Conservation (phyloP, 768 basidiomycete genomes). For the Stropharia rugosoannulata region DNA sequence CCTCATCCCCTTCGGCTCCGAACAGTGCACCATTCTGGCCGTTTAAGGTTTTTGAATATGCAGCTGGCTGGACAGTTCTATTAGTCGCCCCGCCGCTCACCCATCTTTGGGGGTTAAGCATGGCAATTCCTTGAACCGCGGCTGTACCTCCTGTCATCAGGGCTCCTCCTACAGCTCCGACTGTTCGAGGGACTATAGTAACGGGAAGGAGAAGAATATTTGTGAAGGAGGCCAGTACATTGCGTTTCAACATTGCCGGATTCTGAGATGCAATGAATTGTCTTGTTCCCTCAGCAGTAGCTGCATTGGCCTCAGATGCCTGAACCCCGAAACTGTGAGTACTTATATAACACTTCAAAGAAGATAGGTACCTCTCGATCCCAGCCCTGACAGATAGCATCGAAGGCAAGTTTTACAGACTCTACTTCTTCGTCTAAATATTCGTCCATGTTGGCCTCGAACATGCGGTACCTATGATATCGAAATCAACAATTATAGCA, state of each 20-base stretch:
- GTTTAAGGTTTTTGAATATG: conserved; percentile 37
- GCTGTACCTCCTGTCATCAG: conserved; percentile 70
- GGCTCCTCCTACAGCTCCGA: conserved; percentile 67
- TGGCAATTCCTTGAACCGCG: conserved; percentile 81
- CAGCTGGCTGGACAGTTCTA: conserved; percentile 14
- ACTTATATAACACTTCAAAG: neutral
- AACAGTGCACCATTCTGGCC: conserved; percentile 47
- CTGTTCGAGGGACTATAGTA: conserved; percentile 89
- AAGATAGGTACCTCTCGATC: conserved; percentile 59
- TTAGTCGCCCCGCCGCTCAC: conserved; percentile 38
- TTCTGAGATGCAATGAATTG: conserved; percentile 85
- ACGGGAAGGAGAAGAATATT: conserved; percentile 89
- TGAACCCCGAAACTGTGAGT: conserved; percentile 1
- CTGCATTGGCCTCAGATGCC: conserved; percentile 10
- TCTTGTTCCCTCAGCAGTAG: conserved; percentile 22
- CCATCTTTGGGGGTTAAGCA: conserved; percentile 91
- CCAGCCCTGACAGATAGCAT: conserved; percentile 78
- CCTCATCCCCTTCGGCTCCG: conserved; percentile 41
- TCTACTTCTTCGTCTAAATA: conserved; percentile 95
- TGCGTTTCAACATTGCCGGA: conserved; percentile 89
- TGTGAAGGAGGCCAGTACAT: conserved; percentile 89
- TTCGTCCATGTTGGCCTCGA: conserved; percentile 96
- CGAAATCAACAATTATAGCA: neutral
- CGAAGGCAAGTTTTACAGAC: conserved; percentile 69
- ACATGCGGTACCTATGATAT: conserved; percentile 78